These are phyloP conservation scores for Phylloporus scabripes DNA, from an alignment of 768 basidiomycete species.

Conservation along the genomic window DNA sequence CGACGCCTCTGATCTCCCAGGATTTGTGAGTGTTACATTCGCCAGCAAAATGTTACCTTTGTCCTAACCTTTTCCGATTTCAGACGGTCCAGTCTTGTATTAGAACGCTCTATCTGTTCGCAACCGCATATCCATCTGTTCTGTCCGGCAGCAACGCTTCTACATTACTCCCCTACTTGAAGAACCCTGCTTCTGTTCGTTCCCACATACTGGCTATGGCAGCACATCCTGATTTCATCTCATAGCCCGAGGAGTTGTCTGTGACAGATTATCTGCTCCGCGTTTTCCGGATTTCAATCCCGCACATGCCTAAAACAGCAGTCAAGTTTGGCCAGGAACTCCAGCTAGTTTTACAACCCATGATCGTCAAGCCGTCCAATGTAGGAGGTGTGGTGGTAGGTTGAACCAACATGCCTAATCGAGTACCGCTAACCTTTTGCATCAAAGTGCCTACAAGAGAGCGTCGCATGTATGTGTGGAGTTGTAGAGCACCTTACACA, in stretches of 20 bases:
- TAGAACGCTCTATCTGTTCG: constrained; percentile 78
- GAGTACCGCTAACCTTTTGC: not conserved
- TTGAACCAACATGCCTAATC: not conserved
- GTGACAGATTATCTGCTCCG: constrained; percentile 84
- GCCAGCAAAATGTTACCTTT: not conserved
- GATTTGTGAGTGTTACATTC: constrained; percentile 51
- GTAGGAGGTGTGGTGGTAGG: constrained; percentile 61
- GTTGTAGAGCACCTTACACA: constrained; percentile 83
- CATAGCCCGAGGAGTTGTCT: constrained; percentile 73
- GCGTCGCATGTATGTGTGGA: constrained; percentile 86
- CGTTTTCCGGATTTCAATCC: constrained; percentile 81
- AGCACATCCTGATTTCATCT: not conserved
- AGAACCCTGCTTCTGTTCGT: constrained; percentile 70
- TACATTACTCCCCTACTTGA: constrained; percentile 85
- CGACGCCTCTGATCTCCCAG: constrained; percentile 75
- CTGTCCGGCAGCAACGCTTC: constrained; percentile 82
- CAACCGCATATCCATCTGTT: constrained; percentile 75
- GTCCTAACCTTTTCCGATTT: not conserved
- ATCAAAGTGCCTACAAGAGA: constrained; percentile 77
- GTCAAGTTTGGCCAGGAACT: constrained; percentile 85
- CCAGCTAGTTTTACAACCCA: constrained; percentile 74
- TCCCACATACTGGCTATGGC: not conserved
- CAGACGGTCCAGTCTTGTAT: constrained; percentile 83
- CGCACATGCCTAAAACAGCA: constrained; percentile 85
- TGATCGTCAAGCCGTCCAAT: constrained; percentile 83